Base-by-base conservation (phyloP, 208 protist species). In the Wallacemonas sp. region DNA sequence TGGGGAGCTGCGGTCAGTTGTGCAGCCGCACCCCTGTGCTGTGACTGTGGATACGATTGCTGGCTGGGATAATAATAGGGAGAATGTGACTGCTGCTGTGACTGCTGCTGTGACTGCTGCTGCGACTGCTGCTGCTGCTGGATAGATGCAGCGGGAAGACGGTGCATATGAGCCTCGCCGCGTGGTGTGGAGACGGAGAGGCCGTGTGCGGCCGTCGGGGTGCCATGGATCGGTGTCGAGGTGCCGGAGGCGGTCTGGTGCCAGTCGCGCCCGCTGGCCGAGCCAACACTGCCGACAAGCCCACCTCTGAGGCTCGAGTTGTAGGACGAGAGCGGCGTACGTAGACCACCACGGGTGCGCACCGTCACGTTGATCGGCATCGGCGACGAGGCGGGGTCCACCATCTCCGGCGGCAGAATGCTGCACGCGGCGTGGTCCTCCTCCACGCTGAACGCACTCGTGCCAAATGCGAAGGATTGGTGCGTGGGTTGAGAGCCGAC, bases 341-440 rank as follows among this genome's bases (percentile, higher is more conserved):
- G 51, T n/a, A 58, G 26, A 3, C 28, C 28, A 22, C 51, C 51
- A 8, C 51, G 51, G 9, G 51, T 42, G 30, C 51, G 51, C 17
- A 58, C 22, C 4, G 51, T 58, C 15, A 58, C 51, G 51, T 58
- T 58, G 51, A 58, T 58, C 30, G 51, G 51, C 51, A 58, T 58
- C 12, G 51, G 12, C n/a, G 24, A 42, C 30, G 51, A 17, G 15
- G 17, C 12, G 4, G 28, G 15, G 30, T 58, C 51, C 8, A 27
- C 51, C 51, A 58, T 58, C 31, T 58, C 51, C 17, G 51, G 30
- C 31, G 51, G 51, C 51, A 58, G 17, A n/a, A 58, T 58, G 31
- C 9, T 33, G 51, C 51, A 58, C 28, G 51, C 51, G 30, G 8
- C 17, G 31, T 21, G 51, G 30, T 58, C 51, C 31, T 58, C 51